Percentiles rank a stretch among this genome's conserved stretches.
Evolutionary conservation across 164 flowering plant species (phyloP).

Genomic region (Vitis rotundifolia): DNA sequence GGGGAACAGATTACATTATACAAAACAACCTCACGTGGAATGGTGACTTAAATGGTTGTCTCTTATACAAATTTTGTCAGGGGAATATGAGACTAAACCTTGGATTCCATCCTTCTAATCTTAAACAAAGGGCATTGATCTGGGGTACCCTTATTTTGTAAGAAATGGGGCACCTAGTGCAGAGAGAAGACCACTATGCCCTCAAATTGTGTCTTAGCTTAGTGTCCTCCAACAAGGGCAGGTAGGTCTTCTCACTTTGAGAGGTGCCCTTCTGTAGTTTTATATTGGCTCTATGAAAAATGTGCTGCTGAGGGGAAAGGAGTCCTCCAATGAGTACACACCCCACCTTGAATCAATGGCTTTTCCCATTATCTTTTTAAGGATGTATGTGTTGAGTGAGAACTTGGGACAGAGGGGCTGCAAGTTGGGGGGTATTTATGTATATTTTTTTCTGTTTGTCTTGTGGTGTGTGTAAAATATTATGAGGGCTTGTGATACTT

Average conservation of each 20-base stretch:
- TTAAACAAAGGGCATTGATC: slow-evolving; percentile 15
- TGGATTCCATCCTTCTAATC: slow-evolving; percentile 49
- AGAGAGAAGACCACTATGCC: background rate
- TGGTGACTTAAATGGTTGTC: slow-evolving; percentile 42
- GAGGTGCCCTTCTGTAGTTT: background rate
- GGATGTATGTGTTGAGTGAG: background rate
- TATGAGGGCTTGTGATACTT: background rate
- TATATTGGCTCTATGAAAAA: slow-evolving; percentile 7
- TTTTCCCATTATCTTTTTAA: no score
- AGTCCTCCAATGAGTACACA: slow-evolving; percentile 14
- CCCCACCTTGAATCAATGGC: slow-evolving; percentile 11
- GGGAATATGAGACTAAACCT: slow-evolving; percentile 46
- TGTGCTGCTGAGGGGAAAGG: slow-evolving; percentile 9
- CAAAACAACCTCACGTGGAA: slow-evolving; percentile 52
- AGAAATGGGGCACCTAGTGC: background rate
- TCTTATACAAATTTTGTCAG: slow-evolving; percentile 43
- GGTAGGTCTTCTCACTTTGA: background rate
- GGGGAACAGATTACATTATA: slow-evolving; percentile 11
- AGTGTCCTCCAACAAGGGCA: background rate
- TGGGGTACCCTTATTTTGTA: background rate
- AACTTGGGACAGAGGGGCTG: background rate
- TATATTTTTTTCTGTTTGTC: background rate
- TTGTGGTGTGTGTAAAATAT: background rate
- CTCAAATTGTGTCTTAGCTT: background rate
- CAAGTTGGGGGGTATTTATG: background rate